These are phyloP conservation scores for Bipolaris oryzae DNA, from an alignment of 2,329 filamentous ascomycete genomes.

Conservation along the genomic window DNA sequence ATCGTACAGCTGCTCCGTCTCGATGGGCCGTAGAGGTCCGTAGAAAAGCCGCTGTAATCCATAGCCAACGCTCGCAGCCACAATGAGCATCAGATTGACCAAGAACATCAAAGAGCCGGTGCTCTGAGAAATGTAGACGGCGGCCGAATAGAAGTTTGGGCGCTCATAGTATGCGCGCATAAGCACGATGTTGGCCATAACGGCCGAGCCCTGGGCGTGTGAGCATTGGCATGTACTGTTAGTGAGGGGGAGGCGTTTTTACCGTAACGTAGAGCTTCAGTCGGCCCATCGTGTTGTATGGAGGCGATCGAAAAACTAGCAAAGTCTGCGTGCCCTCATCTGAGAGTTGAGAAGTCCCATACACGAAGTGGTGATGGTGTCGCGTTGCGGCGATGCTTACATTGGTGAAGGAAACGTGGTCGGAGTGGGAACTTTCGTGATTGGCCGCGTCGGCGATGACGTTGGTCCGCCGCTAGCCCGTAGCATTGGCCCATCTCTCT, in stretches of 20 bases:
- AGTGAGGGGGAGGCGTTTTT: conserved; percentile 11
- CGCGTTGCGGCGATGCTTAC: conserved; percentile 20
- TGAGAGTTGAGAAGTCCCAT: conserved; percentile 12
- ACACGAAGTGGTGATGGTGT: conserved; percentile 19
- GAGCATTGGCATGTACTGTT: conserved; percentile 17
- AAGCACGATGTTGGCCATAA: conserved; percentile 81
- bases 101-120: conserved; percentile 95
- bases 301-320: conserved; percentile 14
- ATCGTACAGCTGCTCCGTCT: conserved; percentile 96
- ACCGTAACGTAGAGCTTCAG: conserved; percentile 46
- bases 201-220: conserved; percentile 66
- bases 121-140: conserved; percentile 94
- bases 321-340: conserved; percentile 21
- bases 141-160: conserved; percentile 97
- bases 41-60: conserved; percentile 89
- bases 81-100: conserved; percentile 84
- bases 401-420: conserved; percentile 20
- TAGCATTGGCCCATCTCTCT: too few species aligned
- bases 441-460: conserved; percentile 9
- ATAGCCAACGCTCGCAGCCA: conserved; percentile 81
- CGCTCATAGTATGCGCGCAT: conserved; percentile 92
- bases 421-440: conserved; percentile 11
- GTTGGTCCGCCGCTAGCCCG: conserved; percentile 6
- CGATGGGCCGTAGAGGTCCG: conserved; percentile 86
- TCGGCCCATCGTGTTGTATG: conserved; percentile 37